These are phyloP conservation scores for Plasmodium chabaudi DNA, from an alignment of 169 alveolate genomes.

Conservation along the genomic window DNA sequence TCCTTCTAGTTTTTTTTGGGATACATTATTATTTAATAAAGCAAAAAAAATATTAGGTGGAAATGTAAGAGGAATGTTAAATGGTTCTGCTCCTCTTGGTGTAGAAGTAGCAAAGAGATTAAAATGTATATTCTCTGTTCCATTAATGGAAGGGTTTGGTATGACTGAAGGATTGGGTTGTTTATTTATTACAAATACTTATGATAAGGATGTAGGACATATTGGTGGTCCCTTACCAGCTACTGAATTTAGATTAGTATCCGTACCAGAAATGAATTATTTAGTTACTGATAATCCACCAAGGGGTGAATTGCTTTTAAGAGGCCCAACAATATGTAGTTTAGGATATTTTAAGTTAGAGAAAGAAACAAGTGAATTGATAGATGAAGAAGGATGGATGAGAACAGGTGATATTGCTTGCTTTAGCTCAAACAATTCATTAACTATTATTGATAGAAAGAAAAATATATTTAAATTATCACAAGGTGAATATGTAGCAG, in stretches of 20 bases:
- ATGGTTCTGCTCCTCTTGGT: conserved; percentile 94
- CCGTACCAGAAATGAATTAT: conserved; percentile 95
- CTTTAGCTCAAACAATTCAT: conserved; percentile 87
- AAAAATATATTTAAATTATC: conserved; percentile 96
- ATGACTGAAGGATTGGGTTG: conserved; percentile 95
- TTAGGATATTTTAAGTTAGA: conserved; percentile 93
- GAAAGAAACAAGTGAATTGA: conserved; percentile 89
- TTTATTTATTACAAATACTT: conserved; percentile 80
- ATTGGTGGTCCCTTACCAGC: conserved; percentile 92
- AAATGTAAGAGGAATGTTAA: conserved; percentile 87
- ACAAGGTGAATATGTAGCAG: conserved; percentile 97
- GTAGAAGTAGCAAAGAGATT: conserved; percentile 88
- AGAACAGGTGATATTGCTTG: conserved; percentile 95
- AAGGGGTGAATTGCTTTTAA: conserved; percentile 93
- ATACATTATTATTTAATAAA: conserved; percentile 86
- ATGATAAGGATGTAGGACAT: conserved; percentile 83
- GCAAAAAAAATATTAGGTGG: conserved; percentile 93
- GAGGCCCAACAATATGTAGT: conserved; percentile 89
- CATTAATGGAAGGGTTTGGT: conserved; percentile 94
- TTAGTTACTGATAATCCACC: conserved; percentile 89
- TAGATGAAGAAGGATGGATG: conserved; percentile 93
- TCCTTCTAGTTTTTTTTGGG: conserved; percentile 83
- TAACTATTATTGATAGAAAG: conserved; percentile 94
- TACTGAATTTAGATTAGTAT: conserved; percentile 89
- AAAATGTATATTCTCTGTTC: conserved; percentile 87